Base-by-base conservation (phyloP, 345 rosid genomes). In the Fremontodendron californicum region DNA sequence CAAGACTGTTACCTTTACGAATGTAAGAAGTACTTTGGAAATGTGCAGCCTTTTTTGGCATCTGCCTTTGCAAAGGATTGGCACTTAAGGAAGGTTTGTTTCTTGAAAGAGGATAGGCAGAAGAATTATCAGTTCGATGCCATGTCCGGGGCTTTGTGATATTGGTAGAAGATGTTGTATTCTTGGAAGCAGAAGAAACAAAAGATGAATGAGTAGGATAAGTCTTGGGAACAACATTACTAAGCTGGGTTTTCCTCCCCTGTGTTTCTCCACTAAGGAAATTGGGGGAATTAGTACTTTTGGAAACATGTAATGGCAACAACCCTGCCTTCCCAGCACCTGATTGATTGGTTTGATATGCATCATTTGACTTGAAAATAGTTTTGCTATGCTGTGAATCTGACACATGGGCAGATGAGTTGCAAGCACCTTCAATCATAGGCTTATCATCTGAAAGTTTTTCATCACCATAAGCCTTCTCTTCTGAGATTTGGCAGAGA, bases 1-100 rank as follows among this genome's bases (percentile, higher is more conserved):
- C 94, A 84, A 96, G 94, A 82, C 97, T 93, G 83, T 91, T 96
- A 71, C 98, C 97, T 85, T 96, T 96, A 63, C 98, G 94, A 78
- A 96, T 78, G 61, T 96, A 96, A 58, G 92, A 84, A 70, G 88
- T 85, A 79, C 71, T 63, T 60, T 77, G 82, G 67, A 65, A 57
- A 77, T 80, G 81, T 21, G 85, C 72, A 58, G 71, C 78, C 58
- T 75, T 85, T 61, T 75, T 84, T 1, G 87, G 81, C 61, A 79
- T 40, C 69, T 80, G 90, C 79, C 75, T 82, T 77, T 76, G 89
- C 13, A 79, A 68, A 82, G 87, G 82, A 83, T 81, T 75, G 76
- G 74, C 77, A 33, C 75, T 81, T 31, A 79, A 73, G 64, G 81
- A 76, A 79, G 89, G 82, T 79, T 87, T 88, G 71, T 78, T 81